Evolutionary conservation across 2,329 filamentous ascomycete species (phyloP).

Genomic region (Acrocalymma vagum): DNA sequence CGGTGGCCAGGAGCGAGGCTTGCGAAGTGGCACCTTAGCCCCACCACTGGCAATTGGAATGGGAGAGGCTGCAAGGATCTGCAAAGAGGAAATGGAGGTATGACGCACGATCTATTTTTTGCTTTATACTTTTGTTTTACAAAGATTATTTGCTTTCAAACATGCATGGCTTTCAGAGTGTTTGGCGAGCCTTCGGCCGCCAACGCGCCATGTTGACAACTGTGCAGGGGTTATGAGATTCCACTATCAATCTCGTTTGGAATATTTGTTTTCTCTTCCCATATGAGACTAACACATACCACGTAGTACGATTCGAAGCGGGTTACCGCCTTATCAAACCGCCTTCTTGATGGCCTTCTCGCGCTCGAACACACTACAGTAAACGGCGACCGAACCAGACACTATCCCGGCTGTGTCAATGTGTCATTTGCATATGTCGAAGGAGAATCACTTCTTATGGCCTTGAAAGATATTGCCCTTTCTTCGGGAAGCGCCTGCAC

Average conservation of each 20-base stretch:
- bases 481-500: conserved; percentile 98
- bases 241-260: conserved; percentile 1
- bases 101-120: conserved; percentile 53
- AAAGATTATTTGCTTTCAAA: conserved; percentile 84
- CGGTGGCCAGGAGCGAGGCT: conserved; percentile 92
- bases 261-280: not conserved
- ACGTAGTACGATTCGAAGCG: conserved; percentile 88
- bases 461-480: conserved; percentile 94
- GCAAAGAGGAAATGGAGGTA: conserved; percentile 89
- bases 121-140: conserved; percentile 31
- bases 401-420: conserved; percentile 97
- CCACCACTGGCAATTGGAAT: conserved; percentile 91
- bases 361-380: conserved; percentile 90
- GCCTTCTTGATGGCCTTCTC: conserved; percentile 82
- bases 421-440: conserved; percentile 99
- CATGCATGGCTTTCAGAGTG: conserved; percentile 91
- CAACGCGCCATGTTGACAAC: conserved; percentile 58
- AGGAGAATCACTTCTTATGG: conserved; percentile 97
- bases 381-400: conserved; percentile 83
- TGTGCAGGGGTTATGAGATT: conserved; percentile 72
- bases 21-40: conserved; percentile 92
- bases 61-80: conserved; percentile 93
- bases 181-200: conserved; percentile 36
- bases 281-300: conserved; percentile 26
- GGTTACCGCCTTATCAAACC: conserved; percentile 82